These are phyloP conservation scores for Collybia mongolica DNA, from an alignment of 768 basidiomycete genomes.

Conservation along the genomic window DNA sequence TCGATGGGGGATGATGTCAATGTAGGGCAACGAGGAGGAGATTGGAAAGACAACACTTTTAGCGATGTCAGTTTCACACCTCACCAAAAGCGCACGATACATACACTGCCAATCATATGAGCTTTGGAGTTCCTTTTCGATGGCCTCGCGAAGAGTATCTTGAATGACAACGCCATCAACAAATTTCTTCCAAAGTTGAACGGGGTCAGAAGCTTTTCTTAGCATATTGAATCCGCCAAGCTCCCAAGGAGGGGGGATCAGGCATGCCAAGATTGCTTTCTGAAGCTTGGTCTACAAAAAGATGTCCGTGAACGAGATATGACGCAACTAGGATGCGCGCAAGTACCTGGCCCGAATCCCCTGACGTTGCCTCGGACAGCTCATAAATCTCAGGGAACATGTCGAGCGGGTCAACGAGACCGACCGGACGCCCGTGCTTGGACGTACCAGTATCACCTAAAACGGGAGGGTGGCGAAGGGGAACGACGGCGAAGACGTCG, in stretches of 20 bases:
- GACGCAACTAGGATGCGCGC: background rate
- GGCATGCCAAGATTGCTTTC: conserved; percentile 26
- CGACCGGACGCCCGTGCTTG: conserved; percentile 39
- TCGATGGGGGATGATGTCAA: conserved; percentile 41
- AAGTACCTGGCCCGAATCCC: conserved; percentile 10
- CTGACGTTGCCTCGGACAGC: conserved; percentile 15
- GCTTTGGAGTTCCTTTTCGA: conserved; percentile 41
- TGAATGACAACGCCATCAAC: conserved; percentile 33
- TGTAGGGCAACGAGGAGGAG: conserved; percentile 41
- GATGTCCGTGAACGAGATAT: background rate
- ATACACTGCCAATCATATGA: conserved; percentile 45
- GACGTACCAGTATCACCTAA: conserved; percentile 26
- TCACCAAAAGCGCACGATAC: conserved; percentile 7
- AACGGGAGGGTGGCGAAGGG: conserved; percentile 45
- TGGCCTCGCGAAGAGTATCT: conserved; percentile 27
- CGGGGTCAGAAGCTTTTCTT: conserved; percentile 27
- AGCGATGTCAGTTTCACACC: background rate
- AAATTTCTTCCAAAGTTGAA: conserved; percentile 41
- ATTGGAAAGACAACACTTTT: conserved; percentile 35
- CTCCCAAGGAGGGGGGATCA: conserved; percentile 38
- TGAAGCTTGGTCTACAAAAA: conserved; percentile 21
- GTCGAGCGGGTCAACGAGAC: conserved; percentile 56
- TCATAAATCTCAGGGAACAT: conserved; percentile 48
- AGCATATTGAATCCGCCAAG: conserved; percentile 26
- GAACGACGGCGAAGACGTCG: conserved; percentile 49